A percentile compares a stretch with the other conserved stretches of the same genome.
Conservation (phyloP, 2,329 filamentous ascomycete species). For the Scytalidium lignicola region DNA sequence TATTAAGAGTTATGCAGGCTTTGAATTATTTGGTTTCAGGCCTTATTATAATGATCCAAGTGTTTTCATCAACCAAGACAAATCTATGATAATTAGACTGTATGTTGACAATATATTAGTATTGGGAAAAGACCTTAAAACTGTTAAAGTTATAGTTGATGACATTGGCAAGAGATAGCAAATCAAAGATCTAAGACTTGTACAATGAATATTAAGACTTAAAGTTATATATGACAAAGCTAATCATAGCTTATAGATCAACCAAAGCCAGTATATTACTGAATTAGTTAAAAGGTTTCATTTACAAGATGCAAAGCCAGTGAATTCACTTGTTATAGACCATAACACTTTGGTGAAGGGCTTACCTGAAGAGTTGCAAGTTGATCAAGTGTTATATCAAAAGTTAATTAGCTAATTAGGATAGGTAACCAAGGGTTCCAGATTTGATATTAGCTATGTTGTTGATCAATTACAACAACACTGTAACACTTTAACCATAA, state of each 20-base stretch:
- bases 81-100: slow-evolving; percentile 1
- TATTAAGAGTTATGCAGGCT: not conserved
- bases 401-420: no score
- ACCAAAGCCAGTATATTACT: slow-evolving; percentile 2
- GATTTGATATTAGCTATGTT: no score
- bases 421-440: no score
- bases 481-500: no score
- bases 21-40: not conserved
- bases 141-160: not conserved
- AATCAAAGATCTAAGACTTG: slow-evolving; percentile 4
- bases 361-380: no score
- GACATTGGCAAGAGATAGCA: not conserved
- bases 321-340: no score
- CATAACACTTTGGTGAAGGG: no score
- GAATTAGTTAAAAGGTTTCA: no score
- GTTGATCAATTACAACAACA: no score
- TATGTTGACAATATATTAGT: slow-evolving; percentile 6
- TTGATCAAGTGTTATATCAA: no score
- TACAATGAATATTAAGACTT: slow-evolving; percentile 3
- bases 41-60: not conserved
- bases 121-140: not conserved
- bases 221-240: not conserved
- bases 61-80: not conserved
- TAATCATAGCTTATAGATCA: not conserved
- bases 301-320: no score